Conservation (phyloP, 495 filamentous ascomycete genomes). For the Penicillium daleae region DNA sequence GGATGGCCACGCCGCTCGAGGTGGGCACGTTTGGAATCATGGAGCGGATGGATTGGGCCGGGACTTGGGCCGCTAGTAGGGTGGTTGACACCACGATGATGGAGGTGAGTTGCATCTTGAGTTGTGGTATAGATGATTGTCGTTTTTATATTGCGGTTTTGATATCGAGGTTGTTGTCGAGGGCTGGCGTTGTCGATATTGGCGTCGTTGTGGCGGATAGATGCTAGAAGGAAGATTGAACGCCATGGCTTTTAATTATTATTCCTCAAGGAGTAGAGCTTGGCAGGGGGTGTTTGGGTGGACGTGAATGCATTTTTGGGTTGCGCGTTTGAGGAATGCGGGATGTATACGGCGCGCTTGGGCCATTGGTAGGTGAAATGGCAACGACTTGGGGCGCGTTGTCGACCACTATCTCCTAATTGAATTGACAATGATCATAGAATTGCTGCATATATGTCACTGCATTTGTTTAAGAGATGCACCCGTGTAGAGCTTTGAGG, state of each 20-base stretch:
- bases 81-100: slow-evolving; percentile 18
- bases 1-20: not conserved
- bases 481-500: not conserved
- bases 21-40: slow-evolving; percentile 1
- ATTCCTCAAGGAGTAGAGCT: not conserved
- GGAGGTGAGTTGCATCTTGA: slow-evolving; percentile 23
- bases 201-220: not conserved
- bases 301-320: slow-evolving; percentile 20
- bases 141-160: not conserved
- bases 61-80: slow-evolving; percentile 11
- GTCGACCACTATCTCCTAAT: not conserved
- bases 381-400: not conserved
- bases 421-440: not conserved
- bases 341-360: slow-evolving; percentile 5
- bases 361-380: not conserved
- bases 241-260: not conserved
- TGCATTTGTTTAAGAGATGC: not conserved
- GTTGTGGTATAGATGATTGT: not conserved
- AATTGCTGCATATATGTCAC: not conserved
- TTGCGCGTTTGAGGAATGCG: slow-evolving; percentile 23
- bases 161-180: slow-evolving; percentile 8
- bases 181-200: not conserved
- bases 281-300: slow-evolving; percentile 11
- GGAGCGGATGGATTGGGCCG: slow-evolving; percentile 12
- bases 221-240: not conserved